These are phyloP conservation scores for Porphyra umbilicalis DNA, from an alignment of 31 red algal genomes.

Conservation along the genomic window DNA sequence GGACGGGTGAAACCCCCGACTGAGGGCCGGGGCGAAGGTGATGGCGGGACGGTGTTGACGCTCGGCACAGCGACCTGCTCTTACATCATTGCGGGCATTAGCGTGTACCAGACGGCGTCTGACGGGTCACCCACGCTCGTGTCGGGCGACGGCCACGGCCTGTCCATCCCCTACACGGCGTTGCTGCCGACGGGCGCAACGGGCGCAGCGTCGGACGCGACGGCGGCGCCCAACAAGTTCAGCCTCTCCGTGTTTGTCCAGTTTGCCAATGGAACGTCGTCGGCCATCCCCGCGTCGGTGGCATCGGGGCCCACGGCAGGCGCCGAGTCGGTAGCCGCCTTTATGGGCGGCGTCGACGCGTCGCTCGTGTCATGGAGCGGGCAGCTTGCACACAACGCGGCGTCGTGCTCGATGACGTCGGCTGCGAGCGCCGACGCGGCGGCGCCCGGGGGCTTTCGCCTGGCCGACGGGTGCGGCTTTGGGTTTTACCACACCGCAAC, in stretches of 20 bases:
- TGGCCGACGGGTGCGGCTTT: conserved; percentile 44
- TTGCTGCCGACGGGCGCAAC: neutral
- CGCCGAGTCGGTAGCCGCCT: neutral
- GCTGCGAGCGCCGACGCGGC: neutral
- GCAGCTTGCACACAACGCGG: conserved; percentile 21
- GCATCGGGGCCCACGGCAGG: neutral
- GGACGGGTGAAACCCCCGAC: too few species aligned
- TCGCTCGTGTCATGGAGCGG: conserved; percentile 2
- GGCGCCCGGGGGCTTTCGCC: neutral
- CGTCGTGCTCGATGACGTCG: conserved; percentile 5
- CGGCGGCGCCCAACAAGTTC: neutral
- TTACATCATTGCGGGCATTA: neutral
- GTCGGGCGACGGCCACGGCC: neutral
- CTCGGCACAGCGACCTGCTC: neutral
- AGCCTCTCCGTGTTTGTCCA: neutral
- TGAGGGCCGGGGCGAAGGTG: neutral
- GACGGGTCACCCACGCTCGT: neutral
- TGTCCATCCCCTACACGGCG: neutral
- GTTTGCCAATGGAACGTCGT: neutral
- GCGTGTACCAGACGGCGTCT: neutral
- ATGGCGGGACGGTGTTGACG: neutral
- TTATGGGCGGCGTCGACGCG: neutral
- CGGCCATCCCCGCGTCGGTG: neutral
- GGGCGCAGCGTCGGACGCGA: neutral
- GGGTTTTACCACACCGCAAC: conserved; percentile 29